phyloP scores from a whole-genome alignment of 1,284 basidiomycete genomes.

The Trametes pubescens region DNA sequence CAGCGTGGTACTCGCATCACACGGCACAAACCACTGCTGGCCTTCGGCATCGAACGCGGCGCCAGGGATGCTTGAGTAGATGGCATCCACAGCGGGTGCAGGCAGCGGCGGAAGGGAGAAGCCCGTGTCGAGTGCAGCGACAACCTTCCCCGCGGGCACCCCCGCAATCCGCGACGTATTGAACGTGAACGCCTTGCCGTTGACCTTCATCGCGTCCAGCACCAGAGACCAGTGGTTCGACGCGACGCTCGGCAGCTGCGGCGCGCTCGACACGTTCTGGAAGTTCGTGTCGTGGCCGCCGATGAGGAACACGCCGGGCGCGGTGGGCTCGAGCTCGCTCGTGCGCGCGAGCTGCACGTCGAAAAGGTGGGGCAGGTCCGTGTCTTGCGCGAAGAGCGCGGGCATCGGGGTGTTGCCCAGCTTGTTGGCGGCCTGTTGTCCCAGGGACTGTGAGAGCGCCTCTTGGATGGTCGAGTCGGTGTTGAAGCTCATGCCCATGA shows the following conservation, averaged over 20 bases:
- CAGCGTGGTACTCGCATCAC: conserved; percentile 34
- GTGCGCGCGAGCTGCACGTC: conserved; percentile 39
- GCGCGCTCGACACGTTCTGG: conserved; percentile 33
- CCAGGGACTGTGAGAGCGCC: conserved; percentile 4
- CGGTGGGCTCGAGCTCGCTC: conserved; percentile 35
- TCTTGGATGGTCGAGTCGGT: conserved; percentile 13
- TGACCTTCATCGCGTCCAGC: conserved; percentile 42
- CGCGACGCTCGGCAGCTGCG: conserved; percentile 51
- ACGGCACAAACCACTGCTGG: conserved; percentile 38
- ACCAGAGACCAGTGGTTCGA: conserved; percentile 48
- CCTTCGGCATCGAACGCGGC: conserved; percentile 23
- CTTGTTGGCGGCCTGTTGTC: conserved; percentile 4
- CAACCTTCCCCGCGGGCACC: conserved; percentile 38
- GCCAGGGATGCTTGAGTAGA: conserved; percentile 40
- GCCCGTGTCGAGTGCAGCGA: conserved; percentile 44
- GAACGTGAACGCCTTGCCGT: conserved; percentile 40
- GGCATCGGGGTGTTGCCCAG: conserved; percentile 21
- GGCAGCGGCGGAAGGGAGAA: conserved; percentile 41
- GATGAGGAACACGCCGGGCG: conserved; percentile 43
- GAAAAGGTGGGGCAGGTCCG: conserved; percentile 38
- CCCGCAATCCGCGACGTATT: conserved; percentile 37
- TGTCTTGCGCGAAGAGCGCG: conserved; percentile 20
- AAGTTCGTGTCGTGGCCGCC: conserved; percentile 38
- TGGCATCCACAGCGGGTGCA: conserved; percentile 36
- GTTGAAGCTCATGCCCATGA: conserved; percentile 31